phyloP scores from a whole-genome alignment of 768 basidiomycete species.

The Dentipellis sp. region DNA sequence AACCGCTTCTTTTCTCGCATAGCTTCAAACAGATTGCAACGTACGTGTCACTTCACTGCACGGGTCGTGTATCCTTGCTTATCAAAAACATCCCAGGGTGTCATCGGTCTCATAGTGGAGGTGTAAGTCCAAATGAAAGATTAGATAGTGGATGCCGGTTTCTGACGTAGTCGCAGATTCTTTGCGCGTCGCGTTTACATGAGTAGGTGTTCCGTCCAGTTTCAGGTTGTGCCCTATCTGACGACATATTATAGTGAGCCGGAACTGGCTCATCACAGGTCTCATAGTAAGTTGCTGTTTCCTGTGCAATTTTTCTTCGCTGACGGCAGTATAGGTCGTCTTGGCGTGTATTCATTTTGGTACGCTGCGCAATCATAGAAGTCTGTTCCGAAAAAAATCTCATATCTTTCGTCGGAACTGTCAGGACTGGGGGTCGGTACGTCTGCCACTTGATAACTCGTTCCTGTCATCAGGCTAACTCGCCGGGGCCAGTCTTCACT shows the following conservation, averaged over 20 bases:
- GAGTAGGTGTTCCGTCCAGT: background rate
- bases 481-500: slow-evolving; percentile 30
- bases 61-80: background rate
- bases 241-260: slow-evolving; percentile 28
- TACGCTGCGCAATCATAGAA: slow-evolving; percentile 14
- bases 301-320: background rate
- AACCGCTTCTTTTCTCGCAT: background rate
- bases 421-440: slow-evolving; percentile 15
- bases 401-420: background rate
- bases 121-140: background rate
- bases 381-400: too few species aligned
- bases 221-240: background rate
- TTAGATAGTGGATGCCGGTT: background rate
- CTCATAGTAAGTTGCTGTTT: slow-evolving; percentile 28
- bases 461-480: background rate
- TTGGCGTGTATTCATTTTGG: slow-evolving; percentile 35
- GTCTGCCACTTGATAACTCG: background rate
- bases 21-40: background rate
- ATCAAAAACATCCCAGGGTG: background rate
- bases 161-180: background rate
- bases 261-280: slow-evolving; percentile 30
- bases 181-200: background rate
- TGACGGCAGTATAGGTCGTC: slow-evolving; percentile 21
- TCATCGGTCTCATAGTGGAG: background rate
- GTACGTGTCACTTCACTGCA: background rate